Evolutionary conservation across 2,329 filamentous ascomycete genomes (phyloP).

Genomic region (Aspergillus pseudoterreus): DNA sequence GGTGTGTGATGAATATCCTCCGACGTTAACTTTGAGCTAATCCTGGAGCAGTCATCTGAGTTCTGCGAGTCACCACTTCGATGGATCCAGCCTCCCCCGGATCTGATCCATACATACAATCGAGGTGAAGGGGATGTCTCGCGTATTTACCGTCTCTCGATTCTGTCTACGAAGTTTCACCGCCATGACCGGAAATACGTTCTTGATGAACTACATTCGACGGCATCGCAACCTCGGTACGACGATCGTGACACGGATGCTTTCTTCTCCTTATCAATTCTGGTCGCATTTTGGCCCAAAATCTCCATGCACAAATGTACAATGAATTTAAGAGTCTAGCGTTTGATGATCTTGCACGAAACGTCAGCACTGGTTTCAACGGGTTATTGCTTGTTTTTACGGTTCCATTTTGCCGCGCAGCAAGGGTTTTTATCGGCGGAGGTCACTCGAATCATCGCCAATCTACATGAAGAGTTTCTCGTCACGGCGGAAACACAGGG

Average conservation of each 20-base stretch:
- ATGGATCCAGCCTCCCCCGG: background rate
- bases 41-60: background rate
- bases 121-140: conserved; percentile 47
- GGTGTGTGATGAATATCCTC: background rate
- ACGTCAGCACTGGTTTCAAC: conserved; percentile 55
- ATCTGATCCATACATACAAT: conserved; percentile 41
- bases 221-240: conserved; percentile 31
- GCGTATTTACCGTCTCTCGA: conserved; percentile 36
- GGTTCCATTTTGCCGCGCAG: conserved; percentile 52
- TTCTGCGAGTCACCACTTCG: background rate
- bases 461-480: conserved; percentile 44
- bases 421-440: conserved; percentile 47
- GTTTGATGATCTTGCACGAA: conserved; percentile 57
- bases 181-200: conserved; percentile 43
- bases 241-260: conserved; percentile 52
- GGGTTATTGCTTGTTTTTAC: conserved; percentile 61
- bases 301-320: conserved; percentile 74
- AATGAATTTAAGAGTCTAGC: conserved; percentile 67
- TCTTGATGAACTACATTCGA: conserved; percentile 46
- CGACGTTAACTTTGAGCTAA: background rate
- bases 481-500: background rate
- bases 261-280: conserved; percentile 59
- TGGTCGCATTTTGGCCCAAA: conserved; percentile 68
- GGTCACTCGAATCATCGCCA: conserved; percentile 54
- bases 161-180: conserved; percentile 19